Evolutionary conservation across 306 rosid genomes (phyloP).

Genomic region (Hippophae tibetana): DNA sequence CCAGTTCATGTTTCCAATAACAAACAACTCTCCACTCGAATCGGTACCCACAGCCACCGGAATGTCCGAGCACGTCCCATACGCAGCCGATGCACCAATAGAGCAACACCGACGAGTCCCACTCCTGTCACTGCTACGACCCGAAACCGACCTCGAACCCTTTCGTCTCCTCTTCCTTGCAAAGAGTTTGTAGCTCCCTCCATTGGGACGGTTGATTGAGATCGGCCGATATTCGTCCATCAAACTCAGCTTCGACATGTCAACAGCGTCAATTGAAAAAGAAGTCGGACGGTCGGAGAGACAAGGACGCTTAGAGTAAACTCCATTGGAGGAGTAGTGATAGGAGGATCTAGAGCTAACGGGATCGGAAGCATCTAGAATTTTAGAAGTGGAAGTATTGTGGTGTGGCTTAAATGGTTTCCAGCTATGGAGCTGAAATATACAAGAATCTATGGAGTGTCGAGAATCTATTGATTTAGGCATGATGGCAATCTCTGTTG

Average conservation of each 20-base stretch:
- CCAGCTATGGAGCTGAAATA: conserved; percentile 69
- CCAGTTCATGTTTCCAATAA: conserved; percentile 83
- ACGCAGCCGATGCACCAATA: conserved; percentile 79
- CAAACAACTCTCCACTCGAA: conserved; percentile 91
- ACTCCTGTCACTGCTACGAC: conserved; percentile 94
- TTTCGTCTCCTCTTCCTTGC: conserved; percentile 79
- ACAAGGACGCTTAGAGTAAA: conserved; percentile 73
- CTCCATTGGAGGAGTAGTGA: conserved; percentile 30
- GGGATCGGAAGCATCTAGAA: conserved; percentile 29
- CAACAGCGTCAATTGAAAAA: conserved; percentile 46
- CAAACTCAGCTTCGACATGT: conserved; percentile 59
- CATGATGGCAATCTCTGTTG: conserved; percentile 28
- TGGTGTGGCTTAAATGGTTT: conserved; percentile 56
- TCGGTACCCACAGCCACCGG: conserved; percentile 90
- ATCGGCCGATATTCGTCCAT: conserved; percentile 50
- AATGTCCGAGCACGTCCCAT: conserved; percentile 92
- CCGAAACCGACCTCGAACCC: conserved; percentile 89
- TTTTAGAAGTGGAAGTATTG: conserved; percentile 26
- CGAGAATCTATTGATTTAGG: conserved; percentile 48
- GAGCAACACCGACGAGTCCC: conserved; percentile 87
- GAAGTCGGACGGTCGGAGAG: conserved; percentile 79
- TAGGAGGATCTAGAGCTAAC: conserved; percentile 17
- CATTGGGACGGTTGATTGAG: conserved; percentile 13
- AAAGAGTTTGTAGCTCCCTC: conserved; percentile 41
- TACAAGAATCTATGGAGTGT: conserved; percentile 51